Evolutionary conservation across 192 early-diverging fungal species (phyloP).

Genomic region (Linnemannia hyalina): DNA sequence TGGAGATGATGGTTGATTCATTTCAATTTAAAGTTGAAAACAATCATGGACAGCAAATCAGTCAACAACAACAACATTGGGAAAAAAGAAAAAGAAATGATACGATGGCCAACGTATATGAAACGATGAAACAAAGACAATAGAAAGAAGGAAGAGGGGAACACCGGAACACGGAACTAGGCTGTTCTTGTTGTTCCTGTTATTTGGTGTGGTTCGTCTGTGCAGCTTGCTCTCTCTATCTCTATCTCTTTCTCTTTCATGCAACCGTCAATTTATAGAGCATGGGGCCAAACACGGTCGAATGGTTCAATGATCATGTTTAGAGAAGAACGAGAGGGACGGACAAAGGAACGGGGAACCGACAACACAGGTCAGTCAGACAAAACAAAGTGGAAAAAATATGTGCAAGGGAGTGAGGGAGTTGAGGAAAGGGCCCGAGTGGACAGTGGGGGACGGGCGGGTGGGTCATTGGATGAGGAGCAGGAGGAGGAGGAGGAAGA

Average conservation of each 20-base stretch:
- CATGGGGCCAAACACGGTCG: background rate
- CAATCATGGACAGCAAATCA: background rate
- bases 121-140: constrained; percentile 2
- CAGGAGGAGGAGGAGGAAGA: no score
- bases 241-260: no score
- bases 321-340: background rate
- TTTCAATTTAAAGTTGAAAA: background rate
- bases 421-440: background rate
- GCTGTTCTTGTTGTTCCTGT: background rate
- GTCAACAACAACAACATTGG: no score
- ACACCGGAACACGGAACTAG: background rate
- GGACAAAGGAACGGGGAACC: background rate
- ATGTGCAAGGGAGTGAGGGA: background rate
- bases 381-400: background rate
- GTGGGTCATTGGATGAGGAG: background rate
- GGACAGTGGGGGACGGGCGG: background rate
- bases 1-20: constrained; percentile 11
- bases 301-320: background rate
- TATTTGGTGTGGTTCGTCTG: background rate
- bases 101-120: background rate
- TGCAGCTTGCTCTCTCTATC: no score
- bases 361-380: background rate
- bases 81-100: background rate
- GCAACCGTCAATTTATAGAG: background rate
- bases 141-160: background rate